Evolutionary conservation across 768 basidiomycete species (phyloP), one percentile per base, ranked within the genome.

Genomic region (Macrolepiota fuliginosa): DNA sequence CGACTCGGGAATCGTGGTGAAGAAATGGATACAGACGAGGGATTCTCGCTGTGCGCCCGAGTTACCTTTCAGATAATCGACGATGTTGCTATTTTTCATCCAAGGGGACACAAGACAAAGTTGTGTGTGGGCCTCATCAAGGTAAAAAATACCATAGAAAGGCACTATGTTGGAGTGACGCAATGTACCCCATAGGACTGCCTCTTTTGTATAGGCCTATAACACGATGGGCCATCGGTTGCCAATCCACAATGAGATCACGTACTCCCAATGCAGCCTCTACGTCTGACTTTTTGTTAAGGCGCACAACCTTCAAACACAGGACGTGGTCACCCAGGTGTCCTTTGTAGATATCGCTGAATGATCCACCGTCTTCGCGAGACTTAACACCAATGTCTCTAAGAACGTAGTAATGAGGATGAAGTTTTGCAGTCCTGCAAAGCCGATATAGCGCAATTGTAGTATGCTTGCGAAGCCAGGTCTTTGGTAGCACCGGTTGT

Each of bases 381-480:
- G 53, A 51, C 4, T 65, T 61, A 0, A 63, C 53, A 17, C 63
- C n/a, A 12, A 70, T 61, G 11, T 58, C 68, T 25, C 50, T 53
- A 7, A 70, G 61, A 1, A 64, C 51, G 36, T 74, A 68, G 35
- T 69, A 71, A 7, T 67, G 62, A 13, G 75, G 75, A 46, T 72
- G 69, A 2, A 71, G 66, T 2, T 66, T 65, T 11, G 73, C 70
- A 58, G 61, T 65, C 29, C 64, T 58, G 11, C 67, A 70, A 11
- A 76, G 68, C 15, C 45, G 19, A 22, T 29, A 29, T 45, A 45
- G 45, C 53, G 39, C 55, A 25, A 56, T 40, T 4, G 45, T 39
- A 6, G 55, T 29, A 22, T 56, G 55, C 22, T 56, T 56, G 40
- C 55, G 55, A 22, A 56, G 6, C 55, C 55, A 56, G 22, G 29